phyloP scores from a whole-genome alignment of 805 yeast species.

The Wickerhamiella parazyma region DNA sequence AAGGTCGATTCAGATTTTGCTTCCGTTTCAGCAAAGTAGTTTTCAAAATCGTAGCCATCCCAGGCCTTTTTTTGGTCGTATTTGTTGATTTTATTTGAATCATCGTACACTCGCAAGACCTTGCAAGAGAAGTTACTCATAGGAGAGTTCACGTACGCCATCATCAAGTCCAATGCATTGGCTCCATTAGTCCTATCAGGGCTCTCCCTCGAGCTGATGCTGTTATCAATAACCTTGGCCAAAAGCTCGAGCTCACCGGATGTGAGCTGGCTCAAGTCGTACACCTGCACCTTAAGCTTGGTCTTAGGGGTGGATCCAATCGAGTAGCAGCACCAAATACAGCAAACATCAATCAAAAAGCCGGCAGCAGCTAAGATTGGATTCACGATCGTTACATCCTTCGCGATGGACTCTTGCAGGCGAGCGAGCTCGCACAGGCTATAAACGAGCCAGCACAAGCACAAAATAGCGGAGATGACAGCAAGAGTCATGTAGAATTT shows the following conservation, averaged over 20 bases:
- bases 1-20: background rate
- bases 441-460: slow-evolving; percentile 15
- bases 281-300: slow-evolving; percentile 21
- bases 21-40: slow-evolving; percentile 13
- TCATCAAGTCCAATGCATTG: slow-evolving; percentile 24
- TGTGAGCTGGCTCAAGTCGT: slow-evolving; percentile 20
- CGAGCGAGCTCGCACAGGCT: background rate
- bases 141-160: slow-evolving; percentile 22
- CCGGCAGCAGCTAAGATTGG: slow-evolving; percentile 15
- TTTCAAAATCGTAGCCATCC: slow-evolving; percentile 23
- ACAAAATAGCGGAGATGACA: slow-evolving; percentile 12
- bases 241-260: slow-evolving; percentile 22
- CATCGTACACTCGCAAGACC: slow-evolving; percentile 25
- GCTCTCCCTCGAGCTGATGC: slow-evolving; percentile 14
- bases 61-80: slow-evolving; percentile 23
- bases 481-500: slow-evolving; percentile 13
- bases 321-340: slow-evolving; percentile 17
- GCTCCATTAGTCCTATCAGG: slow-evolving; percentile 26
- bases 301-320: slow-evolving; percentile 22
- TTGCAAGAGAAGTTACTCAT: slow-evolving; percentile 21
- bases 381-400: slow-evolving; percentile 19
- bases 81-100: slow-evolving; percentile 7
- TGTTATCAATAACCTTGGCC: slow-evolving; percentile 24
- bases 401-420: slow-evolving; percentile 1
- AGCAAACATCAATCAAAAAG: slow-evolving; percentile 16